A percentile compares a stretch with the other conserved stretches of the same genome.
Conservation (phyloP, 2,329 filamentous ascomycete genomes). For the Alternaria sp. region DNA sequence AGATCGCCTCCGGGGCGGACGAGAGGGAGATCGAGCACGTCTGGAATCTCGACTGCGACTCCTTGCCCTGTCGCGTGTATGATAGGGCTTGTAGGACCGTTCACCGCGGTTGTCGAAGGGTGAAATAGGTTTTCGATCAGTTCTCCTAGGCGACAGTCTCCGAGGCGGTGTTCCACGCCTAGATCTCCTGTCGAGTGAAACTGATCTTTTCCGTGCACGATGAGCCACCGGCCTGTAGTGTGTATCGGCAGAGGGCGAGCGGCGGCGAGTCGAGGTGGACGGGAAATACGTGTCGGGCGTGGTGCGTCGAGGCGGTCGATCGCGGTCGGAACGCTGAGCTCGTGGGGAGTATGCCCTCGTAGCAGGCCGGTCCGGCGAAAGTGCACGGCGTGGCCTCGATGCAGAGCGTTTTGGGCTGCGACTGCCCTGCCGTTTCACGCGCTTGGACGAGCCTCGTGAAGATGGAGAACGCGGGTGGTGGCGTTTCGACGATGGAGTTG, state of each 20-base stretch:
- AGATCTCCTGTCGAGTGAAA: conserved; percentile 38
- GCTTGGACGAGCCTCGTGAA: conserved; percentile 40
- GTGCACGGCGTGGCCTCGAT: conserved; percentile 42
- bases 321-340: conserved; percentile 36
- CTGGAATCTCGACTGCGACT: conserved; percentile 37
- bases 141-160: conserved; percentile 39
- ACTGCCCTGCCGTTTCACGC: conserved; percentile 43
- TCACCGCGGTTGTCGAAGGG: conserved; percentile 33
- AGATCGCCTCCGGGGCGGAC: conserved; percentile 38
- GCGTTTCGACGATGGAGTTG: conserved; percentile 48
- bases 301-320: conserved; percentile 40
- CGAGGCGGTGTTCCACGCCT: conserved; percentile 38
- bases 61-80: conserved; percentile 26
- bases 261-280: conserved; percentile 40
- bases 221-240: conserved; percentile 42
- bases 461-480: conserved; percentile 48
- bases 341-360: conserved; percentile 44
- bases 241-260: conserved; percentile 52
- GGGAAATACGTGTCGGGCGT: conserved; percentile 49
- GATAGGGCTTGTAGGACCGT: conserved; percentile 22
- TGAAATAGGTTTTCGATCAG: conserved; percentile 31
- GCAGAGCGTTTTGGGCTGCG: conserved; percentile 45
- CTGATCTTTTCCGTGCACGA: conserved; percentile 41
- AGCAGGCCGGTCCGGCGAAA: conserved; percentile 35
- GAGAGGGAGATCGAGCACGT: conserved; percentile 42